These are phyloP conservation scores for Hypoxylon lenormandii DNA, from an alignment of 495 filamentous ascomycete species.

Conservation along the genomic window DNA sequence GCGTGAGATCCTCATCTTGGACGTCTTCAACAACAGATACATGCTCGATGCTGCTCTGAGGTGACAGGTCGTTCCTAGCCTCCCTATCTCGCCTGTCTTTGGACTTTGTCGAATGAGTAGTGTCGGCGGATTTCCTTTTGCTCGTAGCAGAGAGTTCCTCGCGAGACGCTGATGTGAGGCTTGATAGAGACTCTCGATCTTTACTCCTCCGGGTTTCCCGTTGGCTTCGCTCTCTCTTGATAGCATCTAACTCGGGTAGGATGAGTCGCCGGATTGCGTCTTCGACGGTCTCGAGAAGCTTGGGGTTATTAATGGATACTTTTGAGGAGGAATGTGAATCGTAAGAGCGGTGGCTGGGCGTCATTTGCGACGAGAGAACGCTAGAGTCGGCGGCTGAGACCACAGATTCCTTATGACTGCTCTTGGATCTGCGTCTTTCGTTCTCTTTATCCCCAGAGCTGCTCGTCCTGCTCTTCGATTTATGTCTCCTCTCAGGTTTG, in stretches of 20 bases:
- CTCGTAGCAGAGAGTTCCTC: conserved; percentile 65
- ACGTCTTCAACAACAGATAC: conserved; percentile 54
- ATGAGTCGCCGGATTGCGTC: conserved; percentile 94
- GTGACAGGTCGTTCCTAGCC: conserved; percentile 69
- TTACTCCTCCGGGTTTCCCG: conserved; percentile 65
- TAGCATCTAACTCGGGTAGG: conserved; percentile 86
- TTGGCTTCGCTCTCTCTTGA: conserved; percentile 87
- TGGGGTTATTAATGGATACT: conserved; percentile 91
- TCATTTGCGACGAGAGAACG: conserved; percentile 76
- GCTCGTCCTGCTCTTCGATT: conserved; percentile 69
- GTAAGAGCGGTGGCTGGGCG: conserved; percentile 74
- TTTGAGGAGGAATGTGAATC: conserved; percentile 84
- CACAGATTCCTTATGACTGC: conserved; percentile 70
- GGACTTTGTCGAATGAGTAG: conserved; percentile 53
- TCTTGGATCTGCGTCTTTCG: conserved; percentile 72
- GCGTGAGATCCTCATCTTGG: conserved; percentile 56
- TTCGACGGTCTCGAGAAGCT: conserved; percentile 92
- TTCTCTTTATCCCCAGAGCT: conserved; percentile 72
- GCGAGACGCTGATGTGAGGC: conserved; percentile 68
- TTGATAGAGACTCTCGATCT: conserved; percentile 64
- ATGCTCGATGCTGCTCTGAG: conserved; percentile 58
- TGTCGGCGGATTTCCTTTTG: conserved; percentile 56
- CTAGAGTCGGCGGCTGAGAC: conserved; percentile 77
- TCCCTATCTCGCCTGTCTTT: conserved; percentile 62
- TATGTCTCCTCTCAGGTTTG: conserved; percentile 63